These are phyloP conservation scores for Nitzschia putrida DNA, from an alignment of 108 stramenopile species.

Conservation along the genomic window DNA sequence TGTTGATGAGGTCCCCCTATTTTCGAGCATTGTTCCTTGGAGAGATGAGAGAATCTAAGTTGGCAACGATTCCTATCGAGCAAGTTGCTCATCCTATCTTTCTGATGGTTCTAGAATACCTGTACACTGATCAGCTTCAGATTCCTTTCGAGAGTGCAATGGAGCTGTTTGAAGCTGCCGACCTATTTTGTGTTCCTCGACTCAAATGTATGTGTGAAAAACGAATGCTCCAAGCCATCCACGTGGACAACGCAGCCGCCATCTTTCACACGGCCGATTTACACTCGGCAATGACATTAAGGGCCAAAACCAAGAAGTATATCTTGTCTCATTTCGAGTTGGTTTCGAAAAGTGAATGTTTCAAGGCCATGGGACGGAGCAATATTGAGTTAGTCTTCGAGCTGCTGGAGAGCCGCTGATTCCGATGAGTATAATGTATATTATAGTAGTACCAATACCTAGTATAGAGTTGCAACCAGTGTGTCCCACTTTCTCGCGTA, in stretches of 20 bases:
- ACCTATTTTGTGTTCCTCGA: conserved; percentile 94
- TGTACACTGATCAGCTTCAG: conserved; percentile 92
- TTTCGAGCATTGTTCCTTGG: conserved; percentile 90
- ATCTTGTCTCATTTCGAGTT: conserved; percentile 93
- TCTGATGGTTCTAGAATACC: conserved; percentile 86
- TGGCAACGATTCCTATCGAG: conserved; percentile 63
- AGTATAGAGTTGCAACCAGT: no score
- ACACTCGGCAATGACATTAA: conserved; percentile 84
- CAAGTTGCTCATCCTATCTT: conserved; percentile 80
- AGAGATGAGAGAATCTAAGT: conserved; percentile 86
- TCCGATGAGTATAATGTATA: no score
- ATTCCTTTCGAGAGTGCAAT: conserved; percentile 89
- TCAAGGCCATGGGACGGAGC: conserved; percentile 96
- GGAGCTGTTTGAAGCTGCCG: conserved; percentile 96
- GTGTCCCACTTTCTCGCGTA: no score
- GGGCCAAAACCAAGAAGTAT: conserved; percentile 88
- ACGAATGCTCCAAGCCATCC: conserved; percentile 86
- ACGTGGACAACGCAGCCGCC: conserved; percentile 91
- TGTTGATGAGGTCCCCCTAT: conserved; percentile 91
- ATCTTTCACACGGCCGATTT: conserved; percentile 95
- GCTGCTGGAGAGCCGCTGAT: conserved; percentile 75
- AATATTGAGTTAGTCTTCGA: conserved; percentile 98
- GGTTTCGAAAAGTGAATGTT: conserved; percentile 83
- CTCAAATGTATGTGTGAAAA: conserved; percentile 95
- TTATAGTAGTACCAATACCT: no score